These are phyloP conservation scores for Termitomyces sp. DNA, from an alignment of 768 basidiomycete species.

Conservation along the genomic window DNA sequence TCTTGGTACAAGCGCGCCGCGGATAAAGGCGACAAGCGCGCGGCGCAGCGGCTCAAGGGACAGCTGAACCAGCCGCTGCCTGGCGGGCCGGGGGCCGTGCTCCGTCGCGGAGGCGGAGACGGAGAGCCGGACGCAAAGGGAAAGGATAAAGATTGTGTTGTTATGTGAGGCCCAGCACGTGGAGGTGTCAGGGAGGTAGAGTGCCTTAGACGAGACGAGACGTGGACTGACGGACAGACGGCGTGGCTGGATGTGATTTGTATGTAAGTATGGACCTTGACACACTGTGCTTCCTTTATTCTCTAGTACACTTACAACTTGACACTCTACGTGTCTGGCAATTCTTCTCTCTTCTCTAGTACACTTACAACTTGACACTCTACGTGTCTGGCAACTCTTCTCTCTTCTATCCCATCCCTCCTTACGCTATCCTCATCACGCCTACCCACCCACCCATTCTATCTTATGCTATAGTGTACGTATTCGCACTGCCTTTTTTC, in stretches of 20 bases:
- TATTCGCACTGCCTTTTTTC: not conserved
- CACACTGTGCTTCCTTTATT: not conserved
- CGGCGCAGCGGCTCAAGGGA: conserved; percentile 73
- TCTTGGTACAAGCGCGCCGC: conserved; percentile 87
- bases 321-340: not conserved
- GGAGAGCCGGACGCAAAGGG: conserved; percentile 31
- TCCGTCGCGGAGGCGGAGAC: conserved; percentile 52
- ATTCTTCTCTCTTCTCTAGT: not conserved
- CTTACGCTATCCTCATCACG: not conserved
- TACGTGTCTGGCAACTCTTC: too few relatives aligned
- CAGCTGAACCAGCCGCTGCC: conserved; percentile 51
- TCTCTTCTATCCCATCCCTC: not conserved
- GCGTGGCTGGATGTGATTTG: not conserved
- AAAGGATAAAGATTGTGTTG: conserved; percentile 79
- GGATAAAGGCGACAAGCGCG: conserved; percentile 91
- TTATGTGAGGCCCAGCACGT: conserved; percentile 51
- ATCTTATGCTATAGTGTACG: not conserved
- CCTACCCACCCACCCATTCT: not conserved
- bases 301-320: not conserved
- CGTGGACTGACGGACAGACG: not conserved
- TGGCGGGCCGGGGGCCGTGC: conserved; percentile 56
- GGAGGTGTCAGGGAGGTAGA: not conserved
- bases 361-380: not conserved
- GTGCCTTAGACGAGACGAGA: not conserved
- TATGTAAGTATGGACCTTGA: not conserved